Evolutionary conservation across 2,329 filamentous ascomycete species (phyloP).

Genomic region (Botrytis byssoidea): DNA sequence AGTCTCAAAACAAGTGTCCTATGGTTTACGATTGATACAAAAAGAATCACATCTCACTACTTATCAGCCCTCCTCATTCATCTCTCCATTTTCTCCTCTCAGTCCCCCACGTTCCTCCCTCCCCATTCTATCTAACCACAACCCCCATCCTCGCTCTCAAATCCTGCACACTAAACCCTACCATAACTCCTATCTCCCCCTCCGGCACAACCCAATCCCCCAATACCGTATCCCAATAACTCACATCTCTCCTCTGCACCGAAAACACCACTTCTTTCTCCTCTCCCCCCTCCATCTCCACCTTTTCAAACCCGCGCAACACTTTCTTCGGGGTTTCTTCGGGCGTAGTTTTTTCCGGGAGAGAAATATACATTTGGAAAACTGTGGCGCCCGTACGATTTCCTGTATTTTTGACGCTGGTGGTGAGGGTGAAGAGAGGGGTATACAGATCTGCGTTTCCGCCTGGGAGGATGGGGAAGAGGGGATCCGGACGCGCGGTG

Average conservation of each 20-base stretch:
- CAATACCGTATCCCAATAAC: slow-evolving; percentile 72
- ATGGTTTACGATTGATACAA: background rate
- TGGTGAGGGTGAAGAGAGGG: slow-evolving; percentile 46
- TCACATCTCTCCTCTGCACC: slow-evolving; percentile 75
- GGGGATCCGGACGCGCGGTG: slow-evolving; percentile 24
- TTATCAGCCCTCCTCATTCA: background rate
- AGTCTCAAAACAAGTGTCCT: background rate
- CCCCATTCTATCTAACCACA: background rate
- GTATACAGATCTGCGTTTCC: slow-evolving; percentile 58
- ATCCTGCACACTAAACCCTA: slow-evolving; percentile 30
- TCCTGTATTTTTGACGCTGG: slow-evolving; percentile 54
- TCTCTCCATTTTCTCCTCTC: background rate
- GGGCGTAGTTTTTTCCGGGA: background rate
- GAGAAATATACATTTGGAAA: slow-evolving; percentile 40
- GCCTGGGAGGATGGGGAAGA: slow-evolving; percentile 47
- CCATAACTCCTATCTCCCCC: slow-evolving; percentile 24
- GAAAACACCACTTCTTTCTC: slow-evolving; percentile 62
- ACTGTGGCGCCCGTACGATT: slow-evolving; percentile 34
- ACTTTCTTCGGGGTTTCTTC: slow-evolving; percentile 46
- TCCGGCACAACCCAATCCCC: slow-evolving; percentile 71
- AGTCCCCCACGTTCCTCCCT: too few species aligned
- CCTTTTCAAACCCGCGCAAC: slow-evolving; percentile 76
- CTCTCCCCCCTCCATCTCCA: slow-evolving; percentile 66
- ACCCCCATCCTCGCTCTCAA: slow-evolving; percentile 10
- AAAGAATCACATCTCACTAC: background rate